These are phyloP conservation scores for Schoenoplectus triqueter DNA, from an alignment of 202 grass and related monocot genomes.

Conservation along the genomic window DNA sequence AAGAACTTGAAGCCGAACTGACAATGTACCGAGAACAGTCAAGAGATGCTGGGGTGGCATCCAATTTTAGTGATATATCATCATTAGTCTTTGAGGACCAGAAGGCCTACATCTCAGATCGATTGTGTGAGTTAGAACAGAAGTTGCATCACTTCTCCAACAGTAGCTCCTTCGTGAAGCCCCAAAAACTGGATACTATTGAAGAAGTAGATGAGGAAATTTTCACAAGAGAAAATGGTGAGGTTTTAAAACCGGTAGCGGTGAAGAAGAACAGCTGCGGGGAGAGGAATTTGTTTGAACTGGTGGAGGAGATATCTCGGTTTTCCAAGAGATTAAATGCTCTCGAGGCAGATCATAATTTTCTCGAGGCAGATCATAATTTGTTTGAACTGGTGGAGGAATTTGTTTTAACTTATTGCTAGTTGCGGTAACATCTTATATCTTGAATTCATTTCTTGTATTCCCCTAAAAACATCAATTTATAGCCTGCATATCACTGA, in stretches of 20 bases:
- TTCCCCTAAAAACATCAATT: background rate
- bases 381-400: too few species aligned
- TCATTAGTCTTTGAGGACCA: slow-evolving; percentile 63
- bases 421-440: slow-evolving; percentile 38
- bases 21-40: slow-evolving; percentile 46
- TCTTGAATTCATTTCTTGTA: slow-evolving; percentile 27
- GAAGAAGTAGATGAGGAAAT: slow-evolving; percentile 43
- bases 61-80: slow-evolving; percentile 47
- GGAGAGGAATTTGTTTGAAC: slow-evolving; percentile 46
- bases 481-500: too few species aligned
- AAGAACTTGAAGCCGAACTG: slow-evolving; percentile 57
- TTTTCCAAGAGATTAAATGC: slow-evolving; percentile 60
- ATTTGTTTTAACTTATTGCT: slow-evolving; percentile 50
- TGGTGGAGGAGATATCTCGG: slow-evolving; percentile 62
- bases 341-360: slow-evolving; percentile 72
- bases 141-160: slow-evolving; percentile 82
- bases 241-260: slow-evolving; percentile 27
- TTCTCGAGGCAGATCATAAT: slow-evolving; percentile 73
- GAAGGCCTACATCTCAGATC: slow-evolving; percentile 53
- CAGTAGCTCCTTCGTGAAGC: slow-evolving; percentile 44
- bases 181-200: slow-evolving; percentile 32
- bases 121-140: slow-evolving; percentile 54
- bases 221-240: slow-evolving; percentile 41
- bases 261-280: slow-evolving; percentile 18
- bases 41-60: slow-evolving; percentile 33